A percentile compares a stretch with the other conserved stretches of the same genome.
Conservation (phyloP, 2,329 filamentous ascomycete species). For the Pyricularia sp. region DNA sequence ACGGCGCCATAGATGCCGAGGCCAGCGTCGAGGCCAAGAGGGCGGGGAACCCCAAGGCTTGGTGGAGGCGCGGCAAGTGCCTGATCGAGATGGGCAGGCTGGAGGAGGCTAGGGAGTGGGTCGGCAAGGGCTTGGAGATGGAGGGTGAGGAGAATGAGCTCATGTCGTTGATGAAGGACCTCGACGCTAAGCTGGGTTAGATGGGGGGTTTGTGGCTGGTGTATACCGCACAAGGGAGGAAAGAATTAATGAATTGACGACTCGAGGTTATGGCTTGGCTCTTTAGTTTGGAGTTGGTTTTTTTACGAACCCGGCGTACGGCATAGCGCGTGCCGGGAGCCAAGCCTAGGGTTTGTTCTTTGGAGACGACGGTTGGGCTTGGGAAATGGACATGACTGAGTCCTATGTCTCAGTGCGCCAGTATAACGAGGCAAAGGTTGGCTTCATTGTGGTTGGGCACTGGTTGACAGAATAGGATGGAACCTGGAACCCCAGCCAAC, state of each 20-base stretch:
- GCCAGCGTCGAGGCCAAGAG: conserved; percentile 80
- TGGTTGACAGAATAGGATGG: not conserved
- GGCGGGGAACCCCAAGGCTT: conserved; percentile 84
- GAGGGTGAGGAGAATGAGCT: conserved; percentile 64
- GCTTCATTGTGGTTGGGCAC: not conserved
- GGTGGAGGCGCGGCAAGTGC: conserved; percentile 82
- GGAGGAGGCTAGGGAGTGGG: conserved; percentile 74
- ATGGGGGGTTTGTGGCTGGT: not conserved
- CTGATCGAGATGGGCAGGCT: conserved; percentile 83
- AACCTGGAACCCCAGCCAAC: not conserved
- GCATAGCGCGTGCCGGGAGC: not conserved
- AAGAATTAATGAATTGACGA: not conserved
- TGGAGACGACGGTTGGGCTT: not conserved
- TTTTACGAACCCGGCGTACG: not conserved
- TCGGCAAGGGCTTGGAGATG: conserved; percentile 69
- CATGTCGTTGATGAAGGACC: conserved; percentile 52
- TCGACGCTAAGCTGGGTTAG: conserved; percentile 29
- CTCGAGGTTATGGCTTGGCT: not conserved
- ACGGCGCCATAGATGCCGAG: conserved; percentile 81
- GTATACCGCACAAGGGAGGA: conserved; percentile 4
- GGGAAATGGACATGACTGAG: not conserved
- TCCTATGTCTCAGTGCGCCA: not conserved
- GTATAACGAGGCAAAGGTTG: not conserved
- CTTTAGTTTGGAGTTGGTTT: conserved; percentile 6
- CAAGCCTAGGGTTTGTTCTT: not conserved